Percentiles rank a stretch among this genome's conserved stretches.
phyloP scores from a whole-genome alignment of 306 rosid genomes.

The Styphnolobium japonicum region DNA sequence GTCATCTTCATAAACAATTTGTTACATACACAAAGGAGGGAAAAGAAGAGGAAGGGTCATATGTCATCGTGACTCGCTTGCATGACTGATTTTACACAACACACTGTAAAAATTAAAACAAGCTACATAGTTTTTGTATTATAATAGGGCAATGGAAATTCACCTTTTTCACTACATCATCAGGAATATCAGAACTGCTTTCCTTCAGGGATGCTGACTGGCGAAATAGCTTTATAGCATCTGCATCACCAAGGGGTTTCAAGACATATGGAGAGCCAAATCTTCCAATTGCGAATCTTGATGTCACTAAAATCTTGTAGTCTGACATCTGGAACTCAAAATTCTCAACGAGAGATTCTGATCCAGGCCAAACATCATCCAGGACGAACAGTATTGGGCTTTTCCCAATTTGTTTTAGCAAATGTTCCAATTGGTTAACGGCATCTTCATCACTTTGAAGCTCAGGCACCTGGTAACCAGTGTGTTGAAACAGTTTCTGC shows the following conservation, averaged over 20 bases:
- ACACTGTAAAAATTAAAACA: neutral
- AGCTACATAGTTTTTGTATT: neutral
- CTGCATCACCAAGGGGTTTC: constrained; percentile 31
- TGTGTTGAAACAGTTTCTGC: constrained; percentile 38
- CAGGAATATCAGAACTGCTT: constrained; percentile 21
- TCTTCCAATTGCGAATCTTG: constrained; percentile 41
- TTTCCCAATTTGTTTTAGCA: constrained; percentile 21
- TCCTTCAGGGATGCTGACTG: constrained; percentile 39
- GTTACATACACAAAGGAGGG: neutral
- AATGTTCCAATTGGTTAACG: constrained; percentile 23
- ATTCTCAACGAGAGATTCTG: constrained; percentile 47
- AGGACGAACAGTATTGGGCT: constrained; percentile 46
- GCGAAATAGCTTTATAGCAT: constrained; percentile 46
- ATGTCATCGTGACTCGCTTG: neutral
- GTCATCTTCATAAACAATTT: neutral
- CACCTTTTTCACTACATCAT: constrained; percentile 47
- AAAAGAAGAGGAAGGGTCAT: neutral
- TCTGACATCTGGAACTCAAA: constrained; percentile 32
- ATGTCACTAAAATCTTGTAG: constrained; percentile 63
- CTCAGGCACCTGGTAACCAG: constrained; percentile 8
- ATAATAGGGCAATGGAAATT: neutral
- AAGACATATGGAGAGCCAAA: constrained; percentile 28
- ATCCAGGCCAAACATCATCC: constrained; percentile 54
- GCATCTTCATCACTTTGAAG: constrained; percentile 36
- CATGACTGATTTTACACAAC: neutral